Evolutionary conservation across 1,139 yeast genomes (phyloP), one percentile per base, ranked within the genome.

Genomic region (Nakaseomyces delphensis): DNA sequence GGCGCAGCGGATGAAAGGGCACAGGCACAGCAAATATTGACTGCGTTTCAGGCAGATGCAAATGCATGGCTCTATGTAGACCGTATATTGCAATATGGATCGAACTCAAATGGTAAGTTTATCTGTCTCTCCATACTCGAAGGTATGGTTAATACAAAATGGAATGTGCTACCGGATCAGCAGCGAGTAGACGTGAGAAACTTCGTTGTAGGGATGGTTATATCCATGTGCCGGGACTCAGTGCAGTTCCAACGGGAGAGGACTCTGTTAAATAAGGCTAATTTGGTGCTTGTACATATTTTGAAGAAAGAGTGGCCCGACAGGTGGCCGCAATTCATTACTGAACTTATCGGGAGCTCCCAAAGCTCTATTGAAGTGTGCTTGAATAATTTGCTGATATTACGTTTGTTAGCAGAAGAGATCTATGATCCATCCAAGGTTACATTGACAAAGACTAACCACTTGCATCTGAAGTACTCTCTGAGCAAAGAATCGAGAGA

Each of bases 291-390:
- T 57, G 97, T 91, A 29, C 91, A 89, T 57, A 80, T 91, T 42
- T 75, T 91, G 58, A 91, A 91, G 61, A 96, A 89, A 64, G 98
- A 91, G 60, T 91, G 98, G 98, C 97, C 97, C 30, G 84, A 79
- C 52, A 83, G 86, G 59, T 91, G 98, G 98, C 96, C 96, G 16
- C 83, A 82, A 53, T 91, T 93, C 57, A 83, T 91, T 40, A 94
- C 96, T 9, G 98, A 91, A 59, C 75, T 91, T 48, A 91, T 89
- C 32, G 73, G 72, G 48, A 81, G 94, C 51, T 81, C 95, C 40
- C 76, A 85, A 49, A 77, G 89, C 16, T 82, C 94, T 33, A 76
- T 82, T 64, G 86, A 86, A 55, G 95, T 91, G 37, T 91, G 98
- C 68, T 96, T 89, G 64, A 91, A 91, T 67, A 91, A 91, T 64